Evolutionary conservation across 1,284 basidiomycete species (phyloP).

Genomic region (Ustilago curta): DNA sequence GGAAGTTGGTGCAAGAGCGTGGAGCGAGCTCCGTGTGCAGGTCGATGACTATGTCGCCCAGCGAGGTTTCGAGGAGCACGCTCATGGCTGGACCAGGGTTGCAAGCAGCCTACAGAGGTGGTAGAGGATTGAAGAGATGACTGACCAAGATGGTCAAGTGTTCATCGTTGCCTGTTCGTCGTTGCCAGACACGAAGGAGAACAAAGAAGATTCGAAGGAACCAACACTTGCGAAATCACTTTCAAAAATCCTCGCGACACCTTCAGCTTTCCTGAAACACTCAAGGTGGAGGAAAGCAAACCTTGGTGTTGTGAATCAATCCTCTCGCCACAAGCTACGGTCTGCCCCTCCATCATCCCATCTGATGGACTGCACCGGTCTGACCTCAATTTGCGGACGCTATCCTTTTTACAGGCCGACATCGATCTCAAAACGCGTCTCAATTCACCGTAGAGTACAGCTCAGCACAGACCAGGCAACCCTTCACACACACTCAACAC

Average conservation of each 20-base stretch:
- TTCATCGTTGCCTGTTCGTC: not conserved
- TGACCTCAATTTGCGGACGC: not conserved
- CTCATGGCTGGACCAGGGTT: conserved; percentile 76
- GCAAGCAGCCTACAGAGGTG: no score
- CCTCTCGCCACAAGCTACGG: not conserved
- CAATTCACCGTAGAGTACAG: not conserved
- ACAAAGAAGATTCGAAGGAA: not conserved
- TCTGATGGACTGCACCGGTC: not conserved
- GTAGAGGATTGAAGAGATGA: not conserved
- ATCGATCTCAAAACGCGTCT: not conserved
- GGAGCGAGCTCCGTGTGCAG: conserved; percentile 92
- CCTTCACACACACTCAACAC: not conserved
- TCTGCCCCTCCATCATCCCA: not conserved
- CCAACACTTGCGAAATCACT: conserved; percentile 2
- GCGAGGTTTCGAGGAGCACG: conserved; percentile 92
- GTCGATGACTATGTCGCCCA: conserved; percentile 96
- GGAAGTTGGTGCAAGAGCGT: conserved; percentile 90
- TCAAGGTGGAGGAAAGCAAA: conserved; percentile 3
- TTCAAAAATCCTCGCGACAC: not conserved
- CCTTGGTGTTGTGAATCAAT: no score
- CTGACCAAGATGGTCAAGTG: not conserved
- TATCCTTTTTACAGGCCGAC: no score
- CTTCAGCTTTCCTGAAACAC: not conserved
- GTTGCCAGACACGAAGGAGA: not conserved
- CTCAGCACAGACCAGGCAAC: not conserved